Base-by-base conservation (phyloP, 1,284 basidiomycete species). In the Mycena citricolor region DNA sequence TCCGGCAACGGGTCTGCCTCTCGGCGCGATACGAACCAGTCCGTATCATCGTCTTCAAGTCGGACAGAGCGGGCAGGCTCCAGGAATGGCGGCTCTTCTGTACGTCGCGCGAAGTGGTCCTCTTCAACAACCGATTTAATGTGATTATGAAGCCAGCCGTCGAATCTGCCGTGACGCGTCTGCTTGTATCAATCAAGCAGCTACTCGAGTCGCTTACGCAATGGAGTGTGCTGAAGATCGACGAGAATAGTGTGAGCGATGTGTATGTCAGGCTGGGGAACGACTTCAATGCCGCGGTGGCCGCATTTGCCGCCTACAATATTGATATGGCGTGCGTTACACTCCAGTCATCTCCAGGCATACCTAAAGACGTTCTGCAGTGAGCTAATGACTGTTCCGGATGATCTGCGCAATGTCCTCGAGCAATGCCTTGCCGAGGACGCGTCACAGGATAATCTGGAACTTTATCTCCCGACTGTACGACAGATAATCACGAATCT, bases 181-280 rank as follows among this genome's bases (percentile, higher is more conserved):
- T 99, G 16, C 77, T 99, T 11, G 93, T 99, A 2, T 88, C 93
- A 16, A 98, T 97, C 53, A 97, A 98, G 64, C 83, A 92, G 60
- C 80, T 99, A 20, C 78, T 99, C 30, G 94, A 97, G 62, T 81
- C 90, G 1, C 75, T 99, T 45, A 94, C 92, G 8, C 74, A 83
- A 67, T 97, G 94, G 94, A 90, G 90, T 59, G 75, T 78, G 43
- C 70, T 81, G 34, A 74, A 83, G 51, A 76, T 90, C 49, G 76
- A 82, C 42, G 95, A 99, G 61, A 73, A 71, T 21, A 73, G 90
- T 57, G 94, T 99, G 56, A 97, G 93, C 71, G 92, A 98, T 65
- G 89, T 97, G 45, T 99, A 99, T 65, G 97, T 99, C 41, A 81
- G 86, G 35, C 75, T 99, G 14, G 95, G 95, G 16, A 98, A 99